A percentile compares a stretch with the other conserved stretches of the same genome.
Conservation (phyloP, 495 filamentous ascomycete species). For the Penicillium crystallinum region DNA sequence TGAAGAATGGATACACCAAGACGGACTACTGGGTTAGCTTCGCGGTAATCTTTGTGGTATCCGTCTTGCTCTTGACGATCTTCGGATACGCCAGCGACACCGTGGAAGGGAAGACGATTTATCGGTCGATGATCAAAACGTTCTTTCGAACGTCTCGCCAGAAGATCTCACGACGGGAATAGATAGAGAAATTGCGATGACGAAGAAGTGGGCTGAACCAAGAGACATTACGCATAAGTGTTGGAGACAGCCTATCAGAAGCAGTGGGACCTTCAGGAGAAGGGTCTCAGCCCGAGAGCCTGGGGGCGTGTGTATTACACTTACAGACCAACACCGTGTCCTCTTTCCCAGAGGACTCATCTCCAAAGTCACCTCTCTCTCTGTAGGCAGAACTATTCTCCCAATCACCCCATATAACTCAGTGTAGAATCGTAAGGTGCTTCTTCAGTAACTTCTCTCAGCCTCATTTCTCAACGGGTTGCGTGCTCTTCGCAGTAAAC, state of each 20-base stretch:
- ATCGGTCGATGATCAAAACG: conserved; percentile 37
- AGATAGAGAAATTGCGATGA: background rate
- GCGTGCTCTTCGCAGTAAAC: background rate
- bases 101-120: conserved; percentile 48
- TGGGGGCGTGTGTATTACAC: conserved; percentile 16
- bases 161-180: conserved; percentile 10
- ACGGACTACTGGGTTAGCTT: conserved; percentile 71
- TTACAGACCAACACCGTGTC: conserved; percentile 43
- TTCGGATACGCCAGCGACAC: conserved; percentile 47
- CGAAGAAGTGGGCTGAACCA: background rate
- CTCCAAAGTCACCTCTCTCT: background rate
- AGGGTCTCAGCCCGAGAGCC: conserved; percentile 1
- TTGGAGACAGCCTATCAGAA: conserved; percentile 16
- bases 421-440: background rate
- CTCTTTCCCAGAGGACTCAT: conserved; percentile 19
- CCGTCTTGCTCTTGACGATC: conserved; percentile 49
- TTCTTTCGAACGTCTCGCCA: conserved; percentile 34
- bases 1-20: conserved; percentile 52
- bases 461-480: background rate
- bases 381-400: conserved; percentile 6
- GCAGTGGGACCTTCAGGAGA: background rate
- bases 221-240: conserved; percentile 14
- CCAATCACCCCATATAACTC: background rate
- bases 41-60: conserved; percentile 59
- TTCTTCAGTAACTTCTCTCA: background rate